Conservation (phyloP, 1,139 yeast species). For the Yamadazyma siamensis region DNA sequence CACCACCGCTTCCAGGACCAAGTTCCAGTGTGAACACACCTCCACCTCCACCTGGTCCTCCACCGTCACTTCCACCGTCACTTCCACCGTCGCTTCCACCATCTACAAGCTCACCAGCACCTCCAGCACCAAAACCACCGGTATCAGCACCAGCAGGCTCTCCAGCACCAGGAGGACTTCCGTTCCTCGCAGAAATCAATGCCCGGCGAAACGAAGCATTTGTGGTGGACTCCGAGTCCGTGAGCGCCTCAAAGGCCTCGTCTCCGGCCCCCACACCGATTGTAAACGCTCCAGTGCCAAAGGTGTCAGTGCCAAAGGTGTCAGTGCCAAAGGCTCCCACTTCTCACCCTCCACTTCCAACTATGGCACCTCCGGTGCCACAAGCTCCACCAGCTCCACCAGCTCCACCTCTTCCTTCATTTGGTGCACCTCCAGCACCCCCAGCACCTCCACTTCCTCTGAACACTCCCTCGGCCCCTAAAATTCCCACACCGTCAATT, state of each 20-base stretch:
- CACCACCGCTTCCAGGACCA: constrained; percentile 13
- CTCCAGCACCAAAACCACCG: constrained; percentile 9
- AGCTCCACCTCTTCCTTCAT: constrained; percentile 13
- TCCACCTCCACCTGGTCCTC: constrained; percentile 10
- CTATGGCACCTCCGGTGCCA: constrained; percentile 15
- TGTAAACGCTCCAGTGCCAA: constrained; percentile 5
- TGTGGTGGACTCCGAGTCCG: constrained; percentile 34
- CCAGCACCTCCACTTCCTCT: constrained; percentile 14
- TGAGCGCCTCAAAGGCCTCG: constrained; percentile 13
- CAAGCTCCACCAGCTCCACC: constrained; percentile 14
- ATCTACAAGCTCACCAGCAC: constrained; percentile 13
- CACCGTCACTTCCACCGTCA: constrained; percentile 11
- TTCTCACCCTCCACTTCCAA: constrained; percentile 9
- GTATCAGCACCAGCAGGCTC: constrained; percentile 17
- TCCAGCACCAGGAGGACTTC: constrained; percentile 25
- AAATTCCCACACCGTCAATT: constrained; percentile 3
- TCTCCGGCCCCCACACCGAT: constrained; percentile 12
- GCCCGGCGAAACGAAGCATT: constrained; percentile 34
- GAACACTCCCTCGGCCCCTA: constrained; percentile 5
- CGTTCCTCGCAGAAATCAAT: constrained; percentile 42
- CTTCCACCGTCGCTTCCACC: constrained; percentile 10
- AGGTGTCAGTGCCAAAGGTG: constrained; percentile 12
- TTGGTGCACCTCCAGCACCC: constrained; percentile 14
- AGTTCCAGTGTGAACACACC: constrained; percentile 5
- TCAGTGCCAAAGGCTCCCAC: constrained; percentile 2